A percentile compares a stretch with the other conserved stretches of the same genome.
Conservation (phyloP, 2,329 filamentous ascomycete genomes). For the Aureobasidium sp. region DNA sequence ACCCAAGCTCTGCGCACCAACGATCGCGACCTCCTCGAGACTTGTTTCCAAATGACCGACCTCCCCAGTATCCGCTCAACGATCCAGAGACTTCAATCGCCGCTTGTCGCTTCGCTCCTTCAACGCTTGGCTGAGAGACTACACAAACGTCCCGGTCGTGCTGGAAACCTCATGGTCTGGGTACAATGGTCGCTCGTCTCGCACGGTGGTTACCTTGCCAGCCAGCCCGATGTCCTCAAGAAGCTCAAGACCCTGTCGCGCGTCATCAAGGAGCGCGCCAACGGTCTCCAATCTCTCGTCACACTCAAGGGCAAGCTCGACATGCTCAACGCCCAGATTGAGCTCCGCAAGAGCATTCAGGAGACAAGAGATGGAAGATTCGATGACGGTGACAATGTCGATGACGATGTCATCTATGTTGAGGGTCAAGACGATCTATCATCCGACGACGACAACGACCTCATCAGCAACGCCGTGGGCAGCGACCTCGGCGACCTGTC, state of each 20-base stretch:
- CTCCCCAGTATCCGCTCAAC: slow-evolving; percentile 73
- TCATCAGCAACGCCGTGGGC: slow-evolving; percentile 23
- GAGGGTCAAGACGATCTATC: slow-evolving; percentile 64
- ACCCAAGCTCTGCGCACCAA: slow-evolving; percentile 89
- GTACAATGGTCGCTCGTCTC: slow-evolving; percentile 90
- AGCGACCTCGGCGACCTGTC: slow-evolving; percentile 18
- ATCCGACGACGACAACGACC: slow-evolving; percentile 43
- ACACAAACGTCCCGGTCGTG: slow-evolving; percentile 78
- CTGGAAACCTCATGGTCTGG: slow-evolving; percentile 87
- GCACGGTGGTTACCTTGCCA: slow-evolving; percentile 84
- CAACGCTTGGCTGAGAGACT: slow-evolving; percentile 80
- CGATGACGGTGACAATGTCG: slow-evolving; percentile 56
- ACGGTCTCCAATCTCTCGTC: slow-evolving; percentile 72
- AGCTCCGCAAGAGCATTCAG: slow-evolving; percentile 66
- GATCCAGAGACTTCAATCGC: slow-evolving; percentile 82
- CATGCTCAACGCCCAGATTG: slow-evolving; percentile 85
- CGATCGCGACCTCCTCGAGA: slow-evolving; percentile 82
- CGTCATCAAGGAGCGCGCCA: slow-evolving; percentile 79
- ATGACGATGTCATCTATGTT: slow-evolving; percentile 75
- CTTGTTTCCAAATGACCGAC: slow-evolving; percentile 78
- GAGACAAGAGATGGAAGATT: slow-evolving; percentile 42
- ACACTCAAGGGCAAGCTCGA: slow-evolving; percentile 92
- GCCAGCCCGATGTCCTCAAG: slow-evolving; percentile 74
- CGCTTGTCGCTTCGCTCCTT: slow-evolving; percentile 70
- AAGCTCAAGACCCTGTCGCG: slow-evolving; percentile 73